Base-by-base conservation (phyloP, 2,329 filamentous ascomycete genomes). In the Coleophoma eucalyptorum region DNA sequence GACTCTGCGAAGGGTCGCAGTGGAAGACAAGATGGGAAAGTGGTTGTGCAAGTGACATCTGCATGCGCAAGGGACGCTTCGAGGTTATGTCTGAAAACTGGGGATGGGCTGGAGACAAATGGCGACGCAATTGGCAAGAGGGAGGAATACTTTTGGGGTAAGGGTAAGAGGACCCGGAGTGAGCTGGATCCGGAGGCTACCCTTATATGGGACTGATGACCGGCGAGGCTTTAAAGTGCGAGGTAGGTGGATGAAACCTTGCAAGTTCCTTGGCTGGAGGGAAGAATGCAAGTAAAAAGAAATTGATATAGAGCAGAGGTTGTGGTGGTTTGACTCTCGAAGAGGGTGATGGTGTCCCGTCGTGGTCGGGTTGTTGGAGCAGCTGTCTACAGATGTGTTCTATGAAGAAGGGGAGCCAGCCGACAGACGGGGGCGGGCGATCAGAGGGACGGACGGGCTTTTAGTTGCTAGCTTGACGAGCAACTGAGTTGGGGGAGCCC, bases 1-100 rank as follows among this genome's bases (percentile, higher is more conserved):
- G 58, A 57, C 48, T 57, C 58, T 64, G 63, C 58, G 63, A 62
- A 47, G 45, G 44, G 48, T 60, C 60, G 58, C 59, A 47, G 45
- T 38, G 33, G 32, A 19, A 38, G 10, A 13, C 19, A n/a, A 11
- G 42, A 26, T 26, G 21, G 42, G 42, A 44, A 13, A 16, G 42
- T 44, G 19, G 42, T n/a, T 11, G 18, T 20, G 12, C 42, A 44
- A 44, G 19, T 21, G 21, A 44, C 42, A 44, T 44, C 31, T 19
- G 42, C 42, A 44, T 44, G 19, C 42, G 42, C 12, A n/a, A 31
- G 11, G 42, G 19, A 44, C 21, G 11, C 10, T 13, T 21, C 11
- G 21, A 12, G 42, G 6, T 44, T 44, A 44, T 32, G 42, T 26
- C 26, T 8, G 13, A n/a, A 26, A 16, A 19, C 19, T 31, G 19